Base-by-base conservation (phyloP, 352 stramenopile species). In the Phytophthora foliorum region DNA sequence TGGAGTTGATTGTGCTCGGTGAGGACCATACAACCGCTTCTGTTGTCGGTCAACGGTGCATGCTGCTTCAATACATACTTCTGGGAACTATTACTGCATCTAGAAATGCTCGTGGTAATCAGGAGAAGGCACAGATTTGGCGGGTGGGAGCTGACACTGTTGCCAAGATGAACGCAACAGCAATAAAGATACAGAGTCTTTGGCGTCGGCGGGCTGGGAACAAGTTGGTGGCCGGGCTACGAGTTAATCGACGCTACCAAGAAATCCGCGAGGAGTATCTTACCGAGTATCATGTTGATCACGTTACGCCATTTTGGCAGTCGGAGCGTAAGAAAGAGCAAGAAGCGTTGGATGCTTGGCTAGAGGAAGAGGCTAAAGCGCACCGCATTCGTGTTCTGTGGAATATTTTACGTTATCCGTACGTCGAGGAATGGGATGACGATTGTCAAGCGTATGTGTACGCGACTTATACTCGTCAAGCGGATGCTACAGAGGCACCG, bases 291-390 rank as follows among this genome's bases (percentile, higher is more conserved):
- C 62, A 75, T 10, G 39, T 50, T 13, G 83, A 93, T 50, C 77
- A 83, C 24, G 86, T 94, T 48, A 88, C 75, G 3, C 78, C 78
- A 6, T 58, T 94, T 41, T 95, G 86, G 88, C 67, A 88, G 52
- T 60, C 63, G 17, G 88, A 95, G 16, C 72, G 86, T 6, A 80
- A 82, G 42, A 80, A 74, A 45, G 86, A 93, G 48, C 74, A 87
- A 14, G 50, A 80, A 22, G 75, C 84, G 27, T 63, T 81, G 19
- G 83, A 89, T 19, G 54, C 77, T 24, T 91, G 76, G 68, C 32
- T 77, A 3, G 39, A 57, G 9, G 77, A 82, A 25, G 65, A 86
- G 36, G 69, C 68, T 1, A 67, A 74, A 22, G 63, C 60, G 4
- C 64, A 75, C 14, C 73, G 83, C 13, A 59, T 84, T 17, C 72